Base-by-base conservation (phyloP, 495 filamentous ascomycete species). In the Amorphotheca resinae region DNA sequence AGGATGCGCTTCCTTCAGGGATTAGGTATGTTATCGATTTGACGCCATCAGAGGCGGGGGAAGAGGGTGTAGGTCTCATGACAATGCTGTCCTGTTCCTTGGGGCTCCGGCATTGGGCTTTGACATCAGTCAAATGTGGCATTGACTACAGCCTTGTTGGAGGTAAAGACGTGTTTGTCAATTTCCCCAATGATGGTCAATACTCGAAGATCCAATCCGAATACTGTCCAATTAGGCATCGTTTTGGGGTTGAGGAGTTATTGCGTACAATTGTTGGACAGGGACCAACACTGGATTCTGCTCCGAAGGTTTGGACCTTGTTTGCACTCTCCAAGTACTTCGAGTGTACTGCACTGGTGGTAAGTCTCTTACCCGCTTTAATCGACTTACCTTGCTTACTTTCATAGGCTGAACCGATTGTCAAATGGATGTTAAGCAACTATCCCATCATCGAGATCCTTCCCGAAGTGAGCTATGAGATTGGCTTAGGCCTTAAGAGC, bases 281-380 rank as follows among this genome's bases (percentile, higher is more conserved):
- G 0, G 53, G 58, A 21, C 58, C 62, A 0, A 45, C 42, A 2
- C 45, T 76, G 2, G 66, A 74, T 45, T 72, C 70, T 0, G 69
- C 72, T 9, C 64, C 64, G 38, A 74, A 73, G 42, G 43, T 73
- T 4, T 74, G 68, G 68, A 72, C 69, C 0, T 63, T 67, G n/a
- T 68, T 65, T 34, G 63, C 61, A 9, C 51, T 76, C 1, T 69
- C 68, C 4, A 66, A 70, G 25, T 49, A 67, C 37, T 64, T 70
- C 25, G 58, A 65, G 0, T 62, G 73, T 21, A 56, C 59, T 0
- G n/a, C 14, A 1, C 11, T 33, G 4, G 48, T 51, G 26, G 52
- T 48, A 42, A 41, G 49, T 52, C 33, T 5, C 33, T 31, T 20
- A 21, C 30, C 14, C 18, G 12, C 21, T 23, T n/a, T 18, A 25